These are phyloP conservation scores for Plantago rigida DNA, from an alignment of 305 asterid genomes.

Conservation along the genomic window DNA sequence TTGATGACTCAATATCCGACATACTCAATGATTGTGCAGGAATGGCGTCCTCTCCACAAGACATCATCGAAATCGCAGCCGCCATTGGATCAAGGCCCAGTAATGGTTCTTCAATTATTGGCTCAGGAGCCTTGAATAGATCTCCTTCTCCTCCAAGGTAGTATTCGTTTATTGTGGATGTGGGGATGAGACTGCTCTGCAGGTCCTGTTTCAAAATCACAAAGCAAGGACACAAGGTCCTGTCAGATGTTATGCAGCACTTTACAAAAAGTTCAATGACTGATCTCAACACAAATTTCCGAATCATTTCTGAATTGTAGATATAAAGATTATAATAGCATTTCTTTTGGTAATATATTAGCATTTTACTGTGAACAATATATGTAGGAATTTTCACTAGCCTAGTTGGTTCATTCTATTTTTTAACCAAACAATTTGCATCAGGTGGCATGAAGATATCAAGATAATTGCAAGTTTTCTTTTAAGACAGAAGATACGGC, in stretches of 20 bases:
- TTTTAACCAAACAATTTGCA: too few species aligned
- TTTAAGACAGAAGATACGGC: too few species aligned
- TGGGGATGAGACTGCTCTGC: constrained; percentile 33
- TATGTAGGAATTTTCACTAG: too few species aligned
- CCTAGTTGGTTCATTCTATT: too few species aligned
- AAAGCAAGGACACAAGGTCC: constrained; percentile 1
- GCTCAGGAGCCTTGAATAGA: constrained; percentile 79
- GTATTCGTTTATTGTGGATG: constrained; percentile 50
- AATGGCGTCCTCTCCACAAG: constrained; percentile 67
- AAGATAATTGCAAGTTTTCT: too few species aligned
- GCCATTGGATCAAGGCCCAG: constrained; percentile 71
- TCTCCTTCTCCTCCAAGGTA: constrained; percentile 80
- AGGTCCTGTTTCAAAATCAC: constrained; percentile 33
- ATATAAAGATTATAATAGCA: too few species aligned
- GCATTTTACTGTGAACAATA: background rate
- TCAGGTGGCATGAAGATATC: too few species aligned
- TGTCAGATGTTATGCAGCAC: background rate
- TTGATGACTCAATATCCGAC: constrained; percentile 62
- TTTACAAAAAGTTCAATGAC: background rate
- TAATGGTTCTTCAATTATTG: constrained; percentile 55
- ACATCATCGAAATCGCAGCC: constrained; percentile 76
- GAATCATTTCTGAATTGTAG: background rate
- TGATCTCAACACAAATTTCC: background rate
- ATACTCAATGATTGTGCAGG: constrained; percentile 57
- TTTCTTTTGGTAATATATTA: background rate